A percentile compares a stretch with the other conserved stretches of the same genome.
These are phyloP conservation scores for Apiospora saccharicola DNA, from an alignment of 2,329 filamentous ascomycete genomes.

Conservation along the genomic window DNA sequence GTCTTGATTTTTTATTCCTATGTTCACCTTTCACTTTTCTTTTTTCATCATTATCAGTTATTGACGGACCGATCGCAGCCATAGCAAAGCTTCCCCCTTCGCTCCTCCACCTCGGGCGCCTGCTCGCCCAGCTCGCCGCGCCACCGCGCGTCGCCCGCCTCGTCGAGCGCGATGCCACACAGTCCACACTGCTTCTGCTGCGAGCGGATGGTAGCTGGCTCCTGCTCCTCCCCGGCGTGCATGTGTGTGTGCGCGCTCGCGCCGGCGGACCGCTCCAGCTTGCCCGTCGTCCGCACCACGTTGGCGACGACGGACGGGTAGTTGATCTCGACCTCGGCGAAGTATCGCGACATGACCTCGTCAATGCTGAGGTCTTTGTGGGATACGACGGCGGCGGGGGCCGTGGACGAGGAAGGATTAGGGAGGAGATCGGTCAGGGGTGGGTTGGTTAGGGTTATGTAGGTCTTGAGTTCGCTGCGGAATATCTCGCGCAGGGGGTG, in stretches of 20 bases:
- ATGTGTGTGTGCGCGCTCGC: conserved; percentile 37
- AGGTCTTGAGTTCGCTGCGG: conserved; percentile 78
- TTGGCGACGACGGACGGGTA: conserved; percentile 95
- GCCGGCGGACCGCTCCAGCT: conserved; percentile 65
- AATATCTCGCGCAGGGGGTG: conserved; percentile 88
- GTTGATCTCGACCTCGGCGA: conserved; percentile 81
- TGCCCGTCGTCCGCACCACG: conserved; percentile 90
- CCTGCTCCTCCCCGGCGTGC: conserved; percentile 21
- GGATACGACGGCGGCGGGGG: conserved; percentile 57
- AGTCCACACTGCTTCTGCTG: conserved; percentile 62
- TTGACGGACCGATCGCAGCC: conserved; percentile 73
- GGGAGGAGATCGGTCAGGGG: conserved; percentile 41
- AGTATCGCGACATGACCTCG: conserved; percentile 88
- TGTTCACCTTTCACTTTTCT: not conserved
- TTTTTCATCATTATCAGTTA: conserved; percentile 37
- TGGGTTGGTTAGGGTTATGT: conserved; percentile 61
- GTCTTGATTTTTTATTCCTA: not conserved
- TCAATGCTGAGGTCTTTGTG: conserved; percentile 88
- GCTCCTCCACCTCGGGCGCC: conserved; percentile 32
- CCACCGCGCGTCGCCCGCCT: conserved; percentile 68
- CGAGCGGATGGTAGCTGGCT: not conserved
- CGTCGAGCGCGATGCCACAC: conserved; percentile 73
- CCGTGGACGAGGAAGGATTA: conserved; percentile 32
- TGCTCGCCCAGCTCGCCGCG: conserved; percentile 65
- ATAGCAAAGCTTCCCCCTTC: conserved; percentile 65